phyloP scores from a whole-genome alignment of 192 early-diverging fungal species.

The Entrophospora sp. region DNA sequence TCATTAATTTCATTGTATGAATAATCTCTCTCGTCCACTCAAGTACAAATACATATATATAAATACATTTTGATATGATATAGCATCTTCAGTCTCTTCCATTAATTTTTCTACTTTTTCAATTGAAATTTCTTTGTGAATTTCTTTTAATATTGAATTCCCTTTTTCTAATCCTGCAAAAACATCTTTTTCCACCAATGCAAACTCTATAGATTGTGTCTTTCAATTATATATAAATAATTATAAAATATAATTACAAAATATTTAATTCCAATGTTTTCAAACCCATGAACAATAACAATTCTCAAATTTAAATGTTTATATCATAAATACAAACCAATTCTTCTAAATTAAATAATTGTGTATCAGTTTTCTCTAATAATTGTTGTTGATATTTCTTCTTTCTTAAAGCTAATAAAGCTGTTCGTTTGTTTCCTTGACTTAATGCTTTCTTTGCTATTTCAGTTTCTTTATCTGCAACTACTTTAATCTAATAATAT shows the following conservation, averaged over 20 bases:
- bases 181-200: slow-evolving; percentile 85
- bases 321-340: slow-evolving; percentile 42
- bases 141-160: slow-evolving; percentile 74
- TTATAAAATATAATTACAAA: neutral
- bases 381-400: slow-evolving; percentile 94
- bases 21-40: neutral
- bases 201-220: slow-evolving; percentile 82
- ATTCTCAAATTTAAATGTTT: neutral
- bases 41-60: neutral
- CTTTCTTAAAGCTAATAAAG: slow-evolving; percentile 85
- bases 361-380: slow-evolving; percentile 72
- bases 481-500: slow-evolving; percentile 62
- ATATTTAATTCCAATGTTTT: neutral
- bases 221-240: slow-evolving; percentile 13
- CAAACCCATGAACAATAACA: too few species aligned
- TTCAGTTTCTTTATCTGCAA: slow-evolving; percentile 71
- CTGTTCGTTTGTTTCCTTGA: slow-evolving; percentile 69
- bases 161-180: slow-evolving; percentile 76
- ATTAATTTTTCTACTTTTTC: slow-evolving; percentile 90
- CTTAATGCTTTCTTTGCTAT: slow-evolving; percentile 69
- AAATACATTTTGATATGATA: slow-evolving; percentile 86
- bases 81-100: slow-evolving; percentile 93
- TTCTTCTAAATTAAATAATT: slow-evolving; percentile 86
- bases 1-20: neutral
- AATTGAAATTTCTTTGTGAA: slow-evolving; percentile 79